Percentiles rank a stretch among this genome's conserved stretches.
Conservation (phyloP, 805 yeast genomes). For the Candida easanensis region DNA sequence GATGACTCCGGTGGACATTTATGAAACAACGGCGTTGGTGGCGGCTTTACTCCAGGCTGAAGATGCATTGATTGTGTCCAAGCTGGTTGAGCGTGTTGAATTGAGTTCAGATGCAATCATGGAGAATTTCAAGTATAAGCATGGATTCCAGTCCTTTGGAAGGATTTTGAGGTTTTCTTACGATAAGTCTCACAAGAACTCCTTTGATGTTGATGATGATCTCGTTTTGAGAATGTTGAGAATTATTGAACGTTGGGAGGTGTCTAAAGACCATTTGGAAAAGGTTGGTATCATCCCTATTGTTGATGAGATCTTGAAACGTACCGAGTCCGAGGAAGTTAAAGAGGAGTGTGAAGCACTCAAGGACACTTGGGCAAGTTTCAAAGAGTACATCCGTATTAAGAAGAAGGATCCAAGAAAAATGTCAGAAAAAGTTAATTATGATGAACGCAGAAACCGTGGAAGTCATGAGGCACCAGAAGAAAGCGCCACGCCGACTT, state of each 20-base stretch:
- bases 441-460: constrained; percentile 2
- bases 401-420: constrained; percentile 35
- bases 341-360: constrained; percentile 41
- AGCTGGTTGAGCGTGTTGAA: constrained; percentile 65
- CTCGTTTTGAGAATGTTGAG: constrained; percentile 49
- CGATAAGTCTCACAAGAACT: constrained; percentile 8
- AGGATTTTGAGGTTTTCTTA: constrained; percentile 46
- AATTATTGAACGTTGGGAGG: constrained; percentile 56
- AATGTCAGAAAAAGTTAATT: neutral
- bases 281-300: constrained; percentile 69
- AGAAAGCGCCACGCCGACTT: neutral
- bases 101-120: constrained; percentile 52
- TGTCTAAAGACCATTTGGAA: constrained; percentile 75
- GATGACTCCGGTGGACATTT: constrained; percentile 43
- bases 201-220: constrained; percentile 32
- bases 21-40: constrained; percentile 78
- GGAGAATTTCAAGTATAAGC: constrained; percentile 65
- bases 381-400: constrained; percentile 87
- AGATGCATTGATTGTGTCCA: constrained; percentile 59
- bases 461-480: neutral
- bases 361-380: constrained; percentile 64
- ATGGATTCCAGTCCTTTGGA: constrained; percentile 81
- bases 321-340: constrained; percentile 29
- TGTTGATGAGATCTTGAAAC: constrained; percentile 41
- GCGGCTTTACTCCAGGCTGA: constrained; percentile 76